Conservation (phyloP, 2,329 filamentous ascomycete species). For the Triangularia setosa region DNA sequence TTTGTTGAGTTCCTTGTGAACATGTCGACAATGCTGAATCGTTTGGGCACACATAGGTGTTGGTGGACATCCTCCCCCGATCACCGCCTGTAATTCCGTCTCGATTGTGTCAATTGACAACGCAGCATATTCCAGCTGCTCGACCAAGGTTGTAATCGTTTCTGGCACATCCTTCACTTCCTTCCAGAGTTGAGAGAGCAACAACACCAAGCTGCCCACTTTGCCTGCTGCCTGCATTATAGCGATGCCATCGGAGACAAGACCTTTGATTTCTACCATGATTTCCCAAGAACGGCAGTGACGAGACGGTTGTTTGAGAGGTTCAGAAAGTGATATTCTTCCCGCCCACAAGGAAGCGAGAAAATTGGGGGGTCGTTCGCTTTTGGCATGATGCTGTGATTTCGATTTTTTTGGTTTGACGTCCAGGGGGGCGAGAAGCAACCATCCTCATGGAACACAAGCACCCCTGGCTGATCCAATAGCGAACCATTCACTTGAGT, state of each 20-base stretch:
- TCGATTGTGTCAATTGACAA: not conserved
- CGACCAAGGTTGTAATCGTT: not conserved
- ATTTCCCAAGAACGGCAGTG: not conserved
- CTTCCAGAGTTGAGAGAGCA: not conserved
- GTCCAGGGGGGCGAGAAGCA: too few relatives aligned
- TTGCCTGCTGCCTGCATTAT: constrained; percentile 1
- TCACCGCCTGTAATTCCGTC: not conserved
- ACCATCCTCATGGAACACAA: too few relatives aligned
- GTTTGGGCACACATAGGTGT: not conserved
- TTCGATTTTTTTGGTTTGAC: too few relatives aligned
- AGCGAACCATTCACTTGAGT: too few relatives aligned
- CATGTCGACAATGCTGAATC: constrained; percentile 1
- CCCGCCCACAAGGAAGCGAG: too few relatives aligned
- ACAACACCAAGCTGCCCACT: not conserved
- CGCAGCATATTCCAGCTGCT: not conserved
- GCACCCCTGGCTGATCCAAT: too few relatives aligned
- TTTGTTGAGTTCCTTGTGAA: not conserved
- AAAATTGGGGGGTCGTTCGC: too few relatives aligned
- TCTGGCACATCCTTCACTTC: constrained; percentile 9
- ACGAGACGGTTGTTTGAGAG: too few relatives aligned
- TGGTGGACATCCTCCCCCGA: not conserved
- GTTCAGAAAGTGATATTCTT: too few relatives aligned
- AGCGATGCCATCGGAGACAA: constrained; percentile 7
- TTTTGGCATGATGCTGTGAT: too few relatives aligned
- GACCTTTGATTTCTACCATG: constrained; percentile 10